Percentiles rank a stretch among this genome's conserved stretches.
Evolutionary conservation across 2,329 filamentous ascomycete genomes (phyloP).

Genomic region (Curvularia sp.): DNA sequence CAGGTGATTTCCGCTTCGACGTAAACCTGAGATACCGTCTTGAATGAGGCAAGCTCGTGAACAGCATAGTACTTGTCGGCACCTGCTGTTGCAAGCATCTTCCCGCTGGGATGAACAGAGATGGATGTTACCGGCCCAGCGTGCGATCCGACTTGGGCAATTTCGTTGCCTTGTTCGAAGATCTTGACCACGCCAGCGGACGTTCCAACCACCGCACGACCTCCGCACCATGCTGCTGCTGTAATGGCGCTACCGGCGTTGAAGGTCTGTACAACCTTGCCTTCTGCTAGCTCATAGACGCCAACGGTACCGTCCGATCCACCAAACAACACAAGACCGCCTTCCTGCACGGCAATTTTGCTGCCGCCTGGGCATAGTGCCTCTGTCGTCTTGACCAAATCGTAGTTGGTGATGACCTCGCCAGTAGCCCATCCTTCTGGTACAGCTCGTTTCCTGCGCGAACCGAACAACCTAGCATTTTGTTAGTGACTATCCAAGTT

Average conservation of each 20-base stretch:
- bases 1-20: constrained; percentile 78
- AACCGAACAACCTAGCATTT: constrained; percentile 74
- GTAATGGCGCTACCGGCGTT: constrained; percentile 71
- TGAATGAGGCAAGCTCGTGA: constrained; percentile 75
- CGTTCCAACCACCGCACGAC: constrained; percentile 75
- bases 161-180: constrained; percentile 73
- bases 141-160: constrained; percentile 77
- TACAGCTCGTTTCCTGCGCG: constrained; percentile 85
- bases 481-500: constrained; percentile 28
- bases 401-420: constrained; percentile 71
- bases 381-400: constrained; percentile 61
- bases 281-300: constrained; percentile 78
- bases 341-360: constrained; percentile 64
- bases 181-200: constrained; percentile 80
- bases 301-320: constrained; percentile 77
- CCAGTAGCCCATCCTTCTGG: constrained; percentile 84
- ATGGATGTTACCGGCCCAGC: constrained; percentile 80
- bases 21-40: constrained; percentile 78
- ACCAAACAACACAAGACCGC: constrained; percentile 73
- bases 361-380: constrained; percentile 66
- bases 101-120: constrained; percentile 80
- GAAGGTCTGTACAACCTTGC: constrained; percentile 74
- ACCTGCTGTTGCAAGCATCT: constrained; percentile 85
- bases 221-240: constrained; percentile 68
- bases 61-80: constrained; percentile 91